phyloP scores from a whole-genome alignment of 2,329 filamentous ascomycete species.

The Aspergillus sp. region DNA sequence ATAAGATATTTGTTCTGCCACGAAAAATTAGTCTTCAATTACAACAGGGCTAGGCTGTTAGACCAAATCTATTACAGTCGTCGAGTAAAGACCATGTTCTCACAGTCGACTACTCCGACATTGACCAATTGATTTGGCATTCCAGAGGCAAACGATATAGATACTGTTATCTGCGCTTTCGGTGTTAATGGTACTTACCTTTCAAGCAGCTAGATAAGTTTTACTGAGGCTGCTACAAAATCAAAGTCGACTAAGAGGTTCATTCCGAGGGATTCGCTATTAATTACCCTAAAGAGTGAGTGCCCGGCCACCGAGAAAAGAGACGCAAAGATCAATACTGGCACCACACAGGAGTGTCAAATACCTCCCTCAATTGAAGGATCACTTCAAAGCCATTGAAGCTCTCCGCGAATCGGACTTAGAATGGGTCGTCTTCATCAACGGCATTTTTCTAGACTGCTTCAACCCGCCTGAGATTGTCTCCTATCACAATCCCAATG shows the following conservation, averaged over 20 bases:
- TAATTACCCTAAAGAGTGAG: conserved; percentile 6
- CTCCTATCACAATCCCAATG: conserved; percentile 11
- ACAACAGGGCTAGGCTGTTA: too few relatives aligned
- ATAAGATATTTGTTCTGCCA: conserved; percentile 4
- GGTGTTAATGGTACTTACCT: conserved; percentile 3
- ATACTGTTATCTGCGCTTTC: conserved; percentile 18
- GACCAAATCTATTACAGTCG: not conserved
- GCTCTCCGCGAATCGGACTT: conserved; percentile 4
- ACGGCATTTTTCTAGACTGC: conserved; percentile 47
- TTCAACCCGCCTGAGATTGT: conserved; percentile 13
- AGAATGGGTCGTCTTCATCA: conserved; percentile 31
- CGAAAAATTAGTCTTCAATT: not conserved
- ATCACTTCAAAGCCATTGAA: conserved; percentile 3
- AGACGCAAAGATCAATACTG: too few relatives aligned
- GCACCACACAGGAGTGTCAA: not conserved
- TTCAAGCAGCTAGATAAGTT: conserved; percentile 8
- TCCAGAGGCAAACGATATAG: conserved; percentile 16
- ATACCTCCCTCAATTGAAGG: conserved; percentile 2
- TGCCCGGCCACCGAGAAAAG: not conserved
- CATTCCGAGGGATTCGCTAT: conserved; percentile 15
- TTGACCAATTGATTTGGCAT: conserved; percentile 13
- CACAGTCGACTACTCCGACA: conserved; percentile 20
- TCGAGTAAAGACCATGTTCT: not conserved
- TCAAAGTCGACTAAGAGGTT: conserved; percentile 12
- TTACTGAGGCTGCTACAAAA: conserved; percentile 13